Base-by-base conservation (phyloP, 306 rosid genomes). In the Cajanus cajan region DNA sequence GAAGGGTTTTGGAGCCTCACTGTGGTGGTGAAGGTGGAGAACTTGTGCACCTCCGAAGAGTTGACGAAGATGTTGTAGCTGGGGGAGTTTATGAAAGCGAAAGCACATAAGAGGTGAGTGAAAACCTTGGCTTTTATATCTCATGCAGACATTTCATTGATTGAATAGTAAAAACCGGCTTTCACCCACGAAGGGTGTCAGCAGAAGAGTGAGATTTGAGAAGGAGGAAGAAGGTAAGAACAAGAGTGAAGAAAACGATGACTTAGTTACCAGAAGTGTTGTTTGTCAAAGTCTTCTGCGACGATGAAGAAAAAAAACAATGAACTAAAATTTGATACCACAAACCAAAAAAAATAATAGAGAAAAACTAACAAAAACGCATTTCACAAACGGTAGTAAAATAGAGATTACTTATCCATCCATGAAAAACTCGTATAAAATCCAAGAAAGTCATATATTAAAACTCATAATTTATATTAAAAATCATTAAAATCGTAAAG, bases 1-100 rank as follows among this genome's bases (percentile, higher is more conserved):
- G 0, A 84, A 74, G 91, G 94, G 70, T 84, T 90, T 68, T 78
- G 88, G 13, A 39, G 79, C 50, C 73, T 82, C 10, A 88, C 82
- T 5, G 65, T 84, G 41, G 15, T 13, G 16, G 88, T 71, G 74
- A 90, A 88, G 73, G 50, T 19, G 6, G 76, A 78, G 81, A 82
- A 86, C 24, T 76, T 74, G 34, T 73, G 61, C 7, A 31, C 41
- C 15, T 85, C 67, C 0, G 85, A 72, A 44, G 82, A 68, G 79
- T 76, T 45, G 55, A 85, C 68, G 31, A 71, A 81, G 73, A 85
- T 41, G 61, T 41, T 76, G 71, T 67, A 68, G 68, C 37, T 68
- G 22, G 85, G 59, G 65, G 78, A 4, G 47, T 82, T 73, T 4
- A 85, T 79, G 28, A 62, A 68, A 43, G 85, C 78, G n/a, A 85